Base-by-base conservation (phyloP, 495 filamentous ascomycete species). In the Penicillium angulare region DNA sequence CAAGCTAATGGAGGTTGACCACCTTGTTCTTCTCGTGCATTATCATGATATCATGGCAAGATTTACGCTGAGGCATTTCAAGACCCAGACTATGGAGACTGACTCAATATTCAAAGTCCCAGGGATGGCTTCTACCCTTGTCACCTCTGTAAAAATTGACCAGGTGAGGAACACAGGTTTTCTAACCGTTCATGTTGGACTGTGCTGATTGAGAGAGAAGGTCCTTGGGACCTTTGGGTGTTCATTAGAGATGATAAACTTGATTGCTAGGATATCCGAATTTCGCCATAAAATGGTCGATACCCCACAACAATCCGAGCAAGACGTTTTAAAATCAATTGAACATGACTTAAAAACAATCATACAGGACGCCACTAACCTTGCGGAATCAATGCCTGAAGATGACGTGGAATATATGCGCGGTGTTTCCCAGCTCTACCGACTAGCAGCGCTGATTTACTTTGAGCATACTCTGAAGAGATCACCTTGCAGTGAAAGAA, bases 11-110 rank as follows among this genome's bases (percentile, higher is more conserved):
- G 52, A 55, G n/a, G 34, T 44, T 17, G 52, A 49, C 20, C 7
- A 27, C 12, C 45, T 55, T 21, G 13, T 55, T n/a, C 36, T 49
- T 22, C 47, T 44, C 43, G 45, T 55, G n/a, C 45, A 55, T 20
- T 55, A 55, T 32, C 52, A 55, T 23, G 52, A 55, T 45, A 44
- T 55, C 24, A 18, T 55, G 5, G 52, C 26, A n/a, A 36, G 21
- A 21, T 55, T 55, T 8, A 22, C 39, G 3, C 44, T 29, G 10
- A 43, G 7, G 24, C 52, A 55, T 45, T 49, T 44, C 43, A 55
- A 32, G 9, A 16, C 12, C 3, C 3, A 40, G 10, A 36, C 46
- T 32, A 7, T 15, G 8, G 46, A 40, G 26, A 40, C 29, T 21
- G 13, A 5, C 3, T 38, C 46, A 13, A 29, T 49, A 0, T 49